These are phyloP conservation scores for Chaetomiaceae sp. DNA, from an alignment of 2,329 filamentous ascomycete genomes.

Conservation along the genomic window DNA sequence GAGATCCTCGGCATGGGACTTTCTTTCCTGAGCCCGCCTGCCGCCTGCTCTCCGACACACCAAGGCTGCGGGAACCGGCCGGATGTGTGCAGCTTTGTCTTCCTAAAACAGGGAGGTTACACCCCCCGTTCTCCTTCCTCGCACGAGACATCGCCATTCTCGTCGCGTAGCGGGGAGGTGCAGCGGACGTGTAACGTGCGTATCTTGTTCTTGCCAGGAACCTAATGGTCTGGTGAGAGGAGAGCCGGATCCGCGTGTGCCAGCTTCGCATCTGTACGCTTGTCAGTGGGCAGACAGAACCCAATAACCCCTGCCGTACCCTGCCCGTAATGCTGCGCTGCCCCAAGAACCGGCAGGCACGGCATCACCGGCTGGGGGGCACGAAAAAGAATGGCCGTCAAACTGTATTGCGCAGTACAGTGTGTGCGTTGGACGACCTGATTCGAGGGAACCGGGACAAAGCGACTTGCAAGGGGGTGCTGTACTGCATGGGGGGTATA, in stretches of 20 bases:
- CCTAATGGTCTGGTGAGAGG: too few relatives aligned
- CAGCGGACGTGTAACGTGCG: conserved; percentile 1
- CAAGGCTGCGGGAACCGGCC: not conserved
- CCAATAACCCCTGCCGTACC: too few relatives aligned
- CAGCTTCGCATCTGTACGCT: not conserved
- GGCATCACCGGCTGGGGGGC: too few relatives aligned
- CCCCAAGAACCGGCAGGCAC: too few relatives aligned
- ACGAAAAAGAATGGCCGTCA: too few relatives aligned
- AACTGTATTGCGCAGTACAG: too few relatives aligned
- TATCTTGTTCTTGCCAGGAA: not conserved
- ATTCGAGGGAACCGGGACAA: not conserved
- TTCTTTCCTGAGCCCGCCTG: not conserved
- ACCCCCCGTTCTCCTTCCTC: not conserved
- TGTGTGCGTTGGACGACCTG: too few relatives aligned
- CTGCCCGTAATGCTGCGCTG: too few relatives aligned
- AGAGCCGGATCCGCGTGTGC: not conserved
- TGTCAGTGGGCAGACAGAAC: too few relatives aligned
- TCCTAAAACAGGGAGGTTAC: too few relatives aligned
- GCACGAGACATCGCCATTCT: not conserved
- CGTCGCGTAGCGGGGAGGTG: not conserved
- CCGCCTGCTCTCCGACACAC: too few relatives aligned
- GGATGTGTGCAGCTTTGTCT: not conserved
- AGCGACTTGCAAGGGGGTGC: too few relatives aligned
- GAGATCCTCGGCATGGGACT: not conserved
- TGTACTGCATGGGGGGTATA: conserved; percentile 11